These are phyloP conservation scores for Monosporascus sp. DNA, from an alignment of 2,329 filamentous ascomycete genomes.

Conservation along the genomic window DNA sequence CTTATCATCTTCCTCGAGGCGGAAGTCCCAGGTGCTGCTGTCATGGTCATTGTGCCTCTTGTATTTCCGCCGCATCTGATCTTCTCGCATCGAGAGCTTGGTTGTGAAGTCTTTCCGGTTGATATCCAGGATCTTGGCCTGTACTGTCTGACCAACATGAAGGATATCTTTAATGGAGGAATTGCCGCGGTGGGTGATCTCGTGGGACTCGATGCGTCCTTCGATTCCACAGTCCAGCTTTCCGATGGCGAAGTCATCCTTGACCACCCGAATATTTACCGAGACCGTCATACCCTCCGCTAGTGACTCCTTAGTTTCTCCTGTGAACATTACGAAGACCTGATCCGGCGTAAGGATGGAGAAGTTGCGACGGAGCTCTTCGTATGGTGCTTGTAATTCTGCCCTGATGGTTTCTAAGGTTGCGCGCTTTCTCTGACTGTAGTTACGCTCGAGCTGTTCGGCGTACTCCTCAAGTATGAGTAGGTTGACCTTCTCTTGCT, in stretches of 20 bases:
- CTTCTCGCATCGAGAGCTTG: constrained; percentile 79
- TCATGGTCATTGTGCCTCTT: constrained; percentile 65
- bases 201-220: constrained; percentile 75
- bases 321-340: constrained; percentile 94
- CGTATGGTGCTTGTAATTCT: constrained; percentile 87
- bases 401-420: constrained; percentile 95
- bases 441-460: constrained; percentile 87
- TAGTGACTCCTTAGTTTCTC: constrained; percentile 80
- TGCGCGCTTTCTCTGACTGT: constrained; percentile 89
- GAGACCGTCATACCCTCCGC: constrained; percentile 89
- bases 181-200: constrained; percentile 65
- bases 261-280: constrained; percentile 80
- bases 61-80: constrained; percentile 68
- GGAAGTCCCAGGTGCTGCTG: constrained; percentile 80
- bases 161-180: constrained; percentile 68
- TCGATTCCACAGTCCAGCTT: constrained; percentile 93
- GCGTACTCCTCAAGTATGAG: constrained; percentile 95
- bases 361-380: constrained; percentile 84
- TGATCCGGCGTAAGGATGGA: constrained; percentile 65
- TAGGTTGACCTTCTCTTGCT: constrained; percentile 93
- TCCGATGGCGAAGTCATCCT: constrained; percentile 88
- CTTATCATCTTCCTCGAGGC: constrained; percentile 73
- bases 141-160: constrained; percentile 74
- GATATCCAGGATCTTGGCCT: constrained; percentile 81
- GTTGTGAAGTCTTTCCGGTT: constrained; percentile 81